These are phyloP conservation scores for Fusarium euwallaceae DNA, from an alignment of 2,329 filamentous ascomycete species.

Conservation along the genomic window DNA sequence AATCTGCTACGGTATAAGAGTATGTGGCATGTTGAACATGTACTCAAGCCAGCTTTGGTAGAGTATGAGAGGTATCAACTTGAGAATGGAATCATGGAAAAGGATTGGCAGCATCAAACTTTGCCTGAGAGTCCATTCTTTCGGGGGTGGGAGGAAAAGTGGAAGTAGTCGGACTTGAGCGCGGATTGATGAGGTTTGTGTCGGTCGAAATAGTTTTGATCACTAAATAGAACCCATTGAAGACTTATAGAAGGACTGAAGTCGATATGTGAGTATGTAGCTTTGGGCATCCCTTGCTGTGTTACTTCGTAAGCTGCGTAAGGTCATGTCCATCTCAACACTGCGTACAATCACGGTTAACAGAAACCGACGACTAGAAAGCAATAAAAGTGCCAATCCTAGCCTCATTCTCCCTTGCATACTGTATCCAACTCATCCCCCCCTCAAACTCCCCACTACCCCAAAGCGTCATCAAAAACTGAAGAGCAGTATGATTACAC, in stretches of 20 bases:
- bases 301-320: background rate
- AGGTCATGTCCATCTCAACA: too few relatives aligned
- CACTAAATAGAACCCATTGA: background rate
- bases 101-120: constrained; percentile 75
- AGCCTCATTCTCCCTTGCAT: constrained; percentile 13
- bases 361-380: background rate
- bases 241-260: background rate
- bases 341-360: background rate
- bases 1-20: constrained; percentile 81
- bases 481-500: constrained; percentile 20
- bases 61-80: constrained; percentile 75
- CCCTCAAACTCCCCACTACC: background rate
- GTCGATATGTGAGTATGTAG: background rate
- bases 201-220: background rate
- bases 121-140: constrained; percentile 82
- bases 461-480: constrained; percentile 16
- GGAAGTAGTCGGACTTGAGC: background rate
- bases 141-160: constrained; percentile 70
- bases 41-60: constrained; percentile 74
- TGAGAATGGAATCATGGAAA: constrained; percentile 68
- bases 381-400: constrained; percentile 14
- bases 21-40: constrained; percentile 81
- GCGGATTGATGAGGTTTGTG: background rate
- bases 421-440: constrained; percentile 13
- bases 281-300: background rate